Evolutionary conservation across 371 early-diverging fungal genomes (phyloP), one percentile per base, ranked within the genome.

Genomic region (Syncephalastrum sp.): DNA sequence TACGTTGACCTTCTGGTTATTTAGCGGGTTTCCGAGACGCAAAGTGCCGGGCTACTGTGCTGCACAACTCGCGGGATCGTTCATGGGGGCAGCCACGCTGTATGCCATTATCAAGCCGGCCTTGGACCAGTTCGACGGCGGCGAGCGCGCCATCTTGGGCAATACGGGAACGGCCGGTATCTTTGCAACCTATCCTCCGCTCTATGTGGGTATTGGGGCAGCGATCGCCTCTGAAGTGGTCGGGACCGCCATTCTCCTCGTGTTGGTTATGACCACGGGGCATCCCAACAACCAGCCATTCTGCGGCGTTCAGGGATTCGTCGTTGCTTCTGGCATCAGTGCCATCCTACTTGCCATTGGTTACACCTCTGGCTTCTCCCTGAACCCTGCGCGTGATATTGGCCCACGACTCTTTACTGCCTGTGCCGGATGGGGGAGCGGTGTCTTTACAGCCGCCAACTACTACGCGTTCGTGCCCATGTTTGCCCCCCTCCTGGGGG

Each of bases 321-420:
- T 85, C 57, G 73, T 94, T 42, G 77, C 86, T 15, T 72, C 77
- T 45, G 84, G 83, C 53, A 71, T 84, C 61, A 59, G 64, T 21
- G 59, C 68, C 6, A 66, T 78, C 16, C 54, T 62, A 5, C 53
- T 72, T 0, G 74, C 87, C 43, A 70, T 87, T 48, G 87, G 86
- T 16, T 87, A 84, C 77, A 81, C 83, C 49, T 90, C 91, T 24
- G 91, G 91, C 7, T 90, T 86, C 49, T 89, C 89, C 16, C 70
- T 95, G 50, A 95, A 95, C 69, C 93, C 92, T 46, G 94, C 95
- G 15, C 86, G 94, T 63, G 95, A 95, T 75, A 67, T 95, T 63
- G 95, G 92, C 15, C 94, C 94, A 12, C 87, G 95, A 48, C 60
- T 91, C 17, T 90, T 93, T 65, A 87, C 91, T 42, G 72, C 84